These are phyloP conservation scores for Exophiala lecanii-corni DNA, from an alignment of 2,329 filamentous ascomycete genomes.

Conservation along the genomic window DNA sequence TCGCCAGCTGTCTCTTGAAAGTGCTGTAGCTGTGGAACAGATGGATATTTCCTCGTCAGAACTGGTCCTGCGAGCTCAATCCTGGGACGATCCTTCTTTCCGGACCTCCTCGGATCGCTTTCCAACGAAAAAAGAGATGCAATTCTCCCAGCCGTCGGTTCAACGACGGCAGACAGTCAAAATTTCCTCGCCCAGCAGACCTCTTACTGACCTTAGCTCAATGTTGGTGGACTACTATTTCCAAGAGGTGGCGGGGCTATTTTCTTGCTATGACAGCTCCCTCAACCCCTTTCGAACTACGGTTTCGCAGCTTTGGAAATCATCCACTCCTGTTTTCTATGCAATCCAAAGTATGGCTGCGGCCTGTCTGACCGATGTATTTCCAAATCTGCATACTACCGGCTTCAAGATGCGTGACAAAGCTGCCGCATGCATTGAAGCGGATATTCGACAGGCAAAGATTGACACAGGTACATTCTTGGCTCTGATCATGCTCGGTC, in stretches of 20 bases:
- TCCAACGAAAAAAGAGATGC: not conserved
- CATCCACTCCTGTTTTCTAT: conserved; percentile 55
- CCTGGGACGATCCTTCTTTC: not conserved
- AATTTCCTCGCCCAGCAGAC: not conserved
- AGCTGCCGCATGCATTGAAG: conserved; percentile 48
- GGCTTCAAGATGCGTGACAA: conserved; percentile 50
- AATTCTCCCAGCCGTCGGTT: too few relatives aligned
- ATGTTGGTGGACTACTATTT: conserved; percentile 60
- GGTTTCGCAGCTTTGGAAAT: conserved; percentile 53
- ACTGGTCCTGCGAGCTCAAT: not conserved
- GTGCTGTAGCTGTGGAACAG: too few relatives aligned
- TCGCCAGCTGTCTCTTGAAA: too few relatives aligned
- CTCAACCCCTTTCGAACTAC: conserved; percentile 58
- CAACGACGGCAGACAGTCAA: not conserved
- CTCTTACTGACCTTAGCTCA: conserved; percentile 48
- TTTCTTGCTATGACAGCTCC: conserved; percentile 59
- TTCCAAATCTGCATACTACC: conserved; percentile 48
- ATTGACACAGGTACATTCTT: conserved; percentile 52
- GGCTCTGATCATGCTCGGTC: conserved; percentile 54
- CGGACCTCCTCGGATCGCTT: not conserved
- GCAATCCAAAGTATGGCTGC: conserved; percentile 62
- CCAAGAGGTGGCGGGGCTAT: conserved; percentile 56
- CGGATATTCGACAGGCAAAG: conserved; percentile 38
- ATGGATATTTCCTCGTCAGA: not conserved
- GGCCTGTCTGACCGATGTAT: conserved; percentile 55